phyloP scores from a whole-genome alignment of 1,284 basidiomycete genomes.

The Phlebopus sp. region DNA sequence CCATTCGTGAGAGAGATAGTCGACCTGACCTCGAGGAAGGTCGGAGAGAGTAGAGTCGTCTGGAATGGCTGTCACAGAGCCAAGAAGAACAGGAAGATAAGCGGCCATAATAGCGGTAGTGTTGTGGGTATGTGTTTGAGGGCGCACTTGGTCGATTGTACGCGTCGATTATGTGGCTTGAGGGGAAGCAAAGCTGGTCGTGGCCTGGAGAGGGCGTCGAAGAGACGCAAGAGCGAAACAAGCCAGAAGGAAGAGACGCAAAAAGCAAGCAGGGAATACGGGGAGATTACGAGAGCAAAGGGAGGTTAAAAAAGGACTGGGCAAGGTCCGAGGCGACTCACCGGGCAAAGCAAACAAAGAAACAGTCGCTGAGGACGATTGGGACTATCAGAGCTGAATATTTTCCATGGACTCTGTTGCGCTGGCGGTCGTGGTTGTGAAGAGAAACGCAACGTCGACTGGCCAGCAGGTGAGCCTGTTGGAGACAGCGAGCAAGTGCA shows the following conservation, averaged over 20 bases:
- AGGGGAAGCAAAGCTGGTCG: not conserved
- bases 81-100: conserved; percentile 67
- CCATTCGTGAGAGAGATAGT: conserved; percentile 94
- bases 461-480: not conserved
- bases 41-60: conserved; percentile 68
- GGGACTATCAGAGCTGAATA: not conserved
- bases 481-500: not conserved
- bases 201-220: not conserved
- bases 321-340: conserved; percentile 14
- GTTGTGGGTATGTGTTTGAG: not conserved
- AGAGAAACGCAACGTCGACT: not conserved
- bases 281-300: conserved; percentile 7
- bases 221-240: not conserved
- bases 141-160: too few species aligned
- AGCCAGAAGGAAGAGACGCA: not conserved
- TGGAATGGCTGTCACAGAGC: conserved; percentile 57
- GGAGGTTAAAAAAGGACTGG: conserved; percentile 17
- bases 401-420: not conserved
- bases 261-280: conserved; percentile 1
- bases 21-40: conserved; percentile 70
- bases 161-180: too few species aligned
- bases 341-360: not conserved
- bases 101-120: conserved; percentile 45
- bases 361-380: not conserved
- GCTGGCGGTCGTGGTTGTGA: not conserved